Evolutionary conservation across 345 rosid species (phyloP).

Genomic region (Kernera saxatilis): DNA sequence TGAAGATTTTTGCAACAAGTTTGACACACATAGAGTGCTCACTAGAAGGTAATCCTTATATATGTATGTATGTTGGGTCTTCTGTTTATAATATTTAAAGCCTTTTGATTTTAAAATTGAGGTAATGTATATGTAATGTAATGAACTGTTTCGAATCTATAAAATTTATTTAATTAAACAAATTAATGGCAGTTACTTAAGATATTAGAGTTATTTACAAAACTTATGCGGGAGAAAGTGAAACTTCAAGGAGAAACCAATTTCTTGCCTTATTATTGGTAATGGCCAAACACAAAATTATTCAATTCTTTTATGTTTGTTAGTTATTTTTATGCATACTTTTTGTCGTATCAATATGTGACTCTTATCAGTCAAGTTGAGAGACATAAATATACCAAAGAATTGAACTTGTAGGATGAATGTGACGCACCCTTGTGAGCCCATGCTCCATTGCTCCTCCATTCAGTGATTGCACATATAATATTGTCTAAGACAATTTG

Average conservation of each 20-base stretch:
- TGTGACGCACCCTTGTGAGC: conserved; percentile 8
- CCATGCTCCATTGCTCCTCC: conserved; percentile 6
- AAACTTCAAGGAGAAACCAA: not conserved
- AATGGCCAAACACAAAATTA: not conserved
- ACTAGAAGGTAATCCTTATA: no score
- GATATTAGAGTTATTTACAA: no score
- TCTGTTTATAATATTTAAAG: no score
- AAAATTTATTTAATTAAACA: no score
- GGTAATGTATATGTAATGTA: no score
- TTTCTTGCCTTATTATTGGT: not conserved
- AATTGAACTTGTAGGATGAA: not conserved
- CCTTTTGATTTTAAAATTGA: no score
- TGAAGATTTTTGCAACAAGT: no score
- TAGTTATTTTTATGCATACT: not conserved
- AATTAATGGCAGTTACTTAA: no score
- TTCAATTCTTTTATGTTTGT: not conserved
- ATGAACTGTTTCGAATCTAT: no score
- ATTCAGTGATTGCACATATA: not conserved
- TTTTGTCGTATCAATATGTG: not conserved
- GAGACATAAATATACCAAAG: not conserved
- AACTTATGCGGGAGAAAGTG: not conserved
- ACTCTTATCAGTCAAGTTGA: not conserved
- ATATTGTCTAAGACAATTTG: not conserved
- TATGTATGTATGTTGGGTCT: no score
- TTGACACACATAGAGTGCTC: no score